Base-by-base conservation (phyloP, 1,284 basidiomycete genomes). In the Trametes pubescens region DNA sequence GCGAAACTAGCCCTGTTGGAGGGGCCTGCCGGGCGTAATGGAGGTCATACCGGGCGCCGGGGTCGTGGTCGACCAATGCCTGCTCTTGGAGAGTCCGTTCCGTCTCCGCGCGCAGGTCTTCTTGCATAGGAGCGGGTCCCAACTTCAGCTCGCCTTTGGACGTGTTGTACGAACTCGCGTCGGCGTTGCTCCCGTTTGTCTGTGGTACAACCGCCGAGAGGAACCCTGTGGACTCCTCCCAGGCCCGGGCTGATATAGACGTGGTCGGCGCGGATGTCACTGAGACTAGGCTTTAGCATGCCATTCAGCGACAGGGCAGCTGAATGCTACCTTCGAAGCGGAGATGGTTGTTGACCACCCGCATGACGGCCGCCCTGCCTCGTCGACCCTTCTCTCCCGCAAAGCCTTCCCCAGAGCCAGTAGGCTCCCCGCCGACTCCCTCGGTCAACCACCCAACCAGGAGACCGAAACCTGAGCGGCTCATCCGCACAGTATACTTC, bases 401-500 rank as follows among this genome's bases (percentile, higher is more conserved):
- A 69, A 94, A 93, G 21, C 95, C 92, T 54, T 91, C 89, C 10
- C 93, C 92, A 63, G 88, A 85, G 34, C 96, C 92, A 32, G 90
- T 80, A 1, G 91, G 89, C 72, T 96, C 94, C 34, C 95, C 92
- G 34, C 92, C 93, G n/a, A 90, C 82, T 37, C 94, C 95, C 75
- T 96, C 95, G 21, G 94, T 98, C 59, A 99, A 80, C 98, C 98
- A 99, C 40, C 96, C 96, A 9, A 99, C 85, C 11, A 99, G 83
- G 8, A 99, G 86, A 44, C 92, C 88, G 75, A 98, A 97, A 1
- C 96, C 93, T 49, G 95, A 96, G 48, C 94, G 88, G 66, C 93
- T 95, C 88, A 99, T 93, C 43, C 90, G 88, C 63, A 99, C 84
- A 37, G 90, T 87, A 77, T 98, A 99, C 75, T 96, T 94, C 76